Conservation (phyloP, 345 rosid species). For the Tarenaya hassleriana region DNA sequence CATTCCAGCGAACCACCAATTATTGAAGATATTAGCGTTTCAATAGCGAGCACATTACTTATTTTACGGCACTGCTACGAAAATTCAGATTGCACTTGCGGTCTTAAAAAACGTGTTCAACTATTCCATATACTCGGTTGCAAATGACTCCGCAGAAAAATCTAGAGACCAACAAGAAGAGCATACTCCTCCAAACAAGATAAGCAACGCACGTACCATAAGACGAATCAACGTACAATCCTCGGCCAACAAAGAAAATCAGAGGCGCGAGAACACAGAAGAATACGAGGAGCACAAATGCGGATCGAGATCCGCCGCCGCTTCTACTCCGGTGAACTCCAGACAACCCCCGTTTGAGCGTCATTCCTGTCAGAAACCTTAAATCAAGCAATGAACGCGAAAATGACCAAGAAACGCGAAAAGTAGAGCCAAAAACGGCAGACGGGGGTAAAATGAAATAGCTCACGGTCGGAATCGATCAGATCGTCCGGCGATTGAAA, state of each 20-base stretch:
- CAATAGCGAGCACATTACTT: not conserved
- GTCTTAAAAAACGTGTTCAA: not conserved
- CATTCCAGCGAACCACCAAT: too few species aligned
- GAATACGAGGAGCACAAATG: slow-evolving; percentile 38
- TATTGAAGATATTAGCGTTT: slow-evolving; percentile 8
- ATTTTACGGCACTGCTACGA: slow-evolving; percentile 4
- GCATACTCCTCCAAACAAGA: not conserved
- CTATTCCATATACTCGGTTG: not conserved
- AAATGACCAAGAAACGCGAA: not conserved
- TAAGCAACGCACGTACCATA: slow-evolving; percentile 33
- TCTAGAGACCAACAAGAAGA: not conserved
- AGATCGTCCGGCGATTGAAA: slow-evolving; percentile 12
- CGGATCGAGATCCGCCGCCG: slow-evolving; percentile 61
- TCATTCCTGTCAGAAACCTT: slow-evolving; percentile 44
- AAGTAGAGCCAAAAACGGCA: not conserved
- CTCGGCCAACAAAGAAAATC: slow-evolving; percentile 63
- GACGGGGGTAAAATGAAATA: not conserved
- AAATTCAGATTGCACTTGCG: not conserved
- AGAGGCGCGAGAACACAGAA: slow-evolving; percentile 59
- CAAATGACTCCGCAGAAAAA: not conserved
- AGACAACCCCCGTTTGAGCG: slow-evolving; percentile 59
- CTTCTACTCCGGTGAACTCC: slow-evolving; percentile 37
- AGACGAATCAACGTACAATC: slow-evolving; percentile 41
- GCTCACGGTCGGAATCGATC: slow-evolving; percentile 19
- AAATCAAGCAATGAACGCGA: slow-evolving; percentile 13